Base-by-base conservation (phyloP, 805 yeast genomes). In the Candida chilensis region DNA sequence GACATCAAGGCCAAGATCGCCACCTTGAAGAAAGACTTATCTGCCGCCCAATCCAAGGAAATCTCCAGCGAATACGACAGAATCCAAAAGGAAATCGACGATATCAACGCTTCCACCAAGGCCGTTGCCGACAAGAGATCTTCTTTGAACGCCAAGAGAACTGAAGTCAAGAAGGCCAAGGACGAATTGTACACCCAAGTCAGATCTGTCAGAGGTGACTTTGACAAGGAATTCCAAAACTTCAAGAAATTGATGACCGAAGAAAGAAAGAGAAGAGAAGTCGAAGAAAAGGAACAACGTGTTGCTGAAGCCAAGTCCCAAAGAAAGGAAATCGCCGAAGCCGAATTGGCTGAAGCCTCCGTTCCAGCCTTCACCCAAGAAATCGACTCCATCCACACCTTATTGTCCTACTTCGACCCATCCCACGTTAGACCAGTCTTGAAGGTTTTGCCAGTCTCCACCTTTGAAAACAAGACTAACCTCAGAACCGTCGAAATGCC, bases 361-460 rank as follows among this genome's bases (percentile, higher is more conserved):
- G 59, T 60, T 43, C 95, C 97, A 17, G 97, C 96, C 17, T 88
- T 81, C 60, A 74, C 79, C 35, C 60, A 60, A 27, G 95, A 92
- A 60, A 79, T 90, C 45, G 67, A 68, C 41, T 64, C 79, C 38
- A 82, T 92, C 47, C 84, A 87, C 55, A 62, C 70, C 32, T 67
- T 87, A 50, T 67, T 88, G 51, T 48, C 60, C 21, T 73, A 73
- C 57, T 84, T 92, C 44, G 95, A 87, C 50, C 92, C 94, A 42
- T 50, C 78, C 28, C 77, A 73, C 57, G 84, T 75, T 47, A 74
- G 71, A 52, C 75, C 81, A 30, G 60, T 56, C 32, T 50, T 52
- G 31, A 50, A 51, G 34, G 35, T 47, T 24, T 6, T 41, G 22
- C 22, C 27, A n/a, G 12, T n/a, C 12, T 24, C 27, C 27, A 34